Evolutionary conservation across 192 early-diverging fungal species (phyloP), one percentile per base, ranked within the genome.

Genomic region (Linnemannia hyalina): DNA sequence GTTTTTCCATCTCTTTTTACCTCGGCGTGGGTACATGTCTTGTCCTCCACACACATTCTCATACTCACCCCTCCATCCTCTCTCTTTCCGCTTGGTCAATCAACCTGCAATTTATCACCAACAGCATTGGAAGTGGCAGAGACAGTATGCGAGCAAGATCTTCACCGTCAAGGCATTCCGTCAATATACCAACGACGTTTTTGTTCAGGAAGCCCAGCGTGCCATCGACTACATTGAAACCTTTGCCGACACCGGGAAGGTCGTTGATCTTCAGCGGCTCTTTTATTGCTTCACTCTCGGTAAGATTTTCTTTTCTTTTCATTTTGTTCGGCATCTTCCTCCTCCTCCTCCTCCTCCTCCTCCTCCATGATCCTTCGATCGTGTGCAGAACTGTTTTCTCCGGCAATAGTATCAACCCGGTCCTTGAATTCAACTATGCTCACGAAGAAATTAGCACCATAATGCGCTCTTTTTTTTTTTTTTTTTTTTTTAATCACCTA

Each of bases 211-310:
- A 44, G 71, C 42, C 7, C 35, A 83, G 8, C 38, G 44, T 9
- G 82, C 47, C 15, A 75, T 83, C 55, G 29, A 74, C 4, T 83
- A 83, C 23, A 72, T 83, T 5, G 36, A 74, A 9, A 78, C 47
- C 42, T 22, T 54, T 11, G 82, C 87, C 18, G 74, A 82, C 16
- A 80, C 74, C 0, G 73, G 76, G 29, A 54, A 84, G 29, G 23
- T 68, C 0, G 35, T 90, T 13, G 90, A 92, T 80, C 77, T 90
- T 36, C 85, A 88, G 36, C 87, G 84, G 11, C 35, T 90, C 26
- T 88, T 92, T 40, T 85, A 77, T 26, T 85, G 89, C 38, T 90
- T 81, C 68, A 92, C 90, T 23, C 68, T 90, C 65, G 81, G 75
- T 76, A 77, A 29, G 13, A 15, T 57, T 9, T 32, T 15, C 1